phyloP scores from a whole-genome alignment of 768 basidiomycete species.

The Phlebiopsis flavidoalba region DNA sequence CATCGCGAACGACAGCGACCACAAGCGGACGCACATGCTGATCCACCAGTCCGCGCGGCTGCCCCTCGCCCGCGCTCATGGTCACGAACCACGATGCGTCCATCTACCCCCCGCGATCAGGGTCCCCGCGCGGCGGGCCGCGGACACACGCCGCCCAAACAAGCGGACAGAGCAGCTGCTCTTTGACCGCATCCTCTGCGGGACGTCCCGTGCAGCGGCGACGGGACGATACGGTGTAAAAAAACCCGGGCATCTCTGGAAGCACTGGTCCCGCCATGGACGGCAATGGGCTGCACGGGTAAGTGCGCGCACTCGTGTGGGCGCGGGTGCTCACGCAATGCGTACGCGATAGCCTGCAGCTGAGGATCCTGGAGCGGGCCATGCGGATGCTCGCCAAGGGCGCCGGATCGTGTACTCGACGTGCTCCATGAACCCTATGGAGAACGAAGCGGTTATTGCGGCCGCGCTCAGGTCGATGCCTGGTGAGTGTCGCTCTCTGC shows the following conservation, averaged over 20 bases:
- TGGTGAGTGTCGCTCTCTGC: conserved; percentile 38
- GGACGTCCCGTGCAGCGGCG: conserved; percentile 98
- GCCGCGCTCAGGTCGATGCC: conserved; percentile 70
- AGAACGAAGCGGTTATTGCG: conserved; percentile 95
- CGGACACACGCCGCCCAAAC: conserved; percentile 24
- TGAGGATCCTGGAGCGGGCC: conserved; percentile 87
- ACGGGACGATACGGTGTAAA: conserved; percentile 92
- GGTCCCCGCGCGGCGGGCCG: conserved; percentile 27
- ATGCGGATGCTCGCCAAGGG: conserved; percentile 84
- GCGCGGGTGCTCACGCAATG: not conserved
- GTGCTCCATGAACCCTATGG: conserved; percentile 93
- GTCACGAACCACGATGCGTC: conserved; percentile 97
- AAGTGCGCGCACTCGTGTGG: conserved; percentile 22
- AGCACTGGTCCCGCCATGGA: conserved; percentile 83
- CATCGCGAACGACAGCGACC: conserved; percentile 93
- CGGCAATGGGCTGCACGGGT: conserved; percentile 90
- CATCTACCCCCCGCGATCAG: conserved; percentile 69
- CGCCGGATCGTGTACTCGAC: conserved; percentile 97
- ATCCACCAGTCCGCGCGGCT: conserved; percentile 97
- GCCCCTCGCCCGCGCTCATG: conserved; percentile 85
- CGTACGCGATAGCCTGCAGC: conserved; percentile 59
- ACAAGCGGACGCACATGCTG: conserved; percentile 91
- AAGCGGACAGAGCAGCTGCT: conserved; percentile 43
- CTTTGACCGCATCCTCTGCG: conserved; percentile 93
- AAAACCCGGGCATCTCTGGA: conserved; percentile 96